Percentiles rank a stretch among this genome's conserved stretches.
These are phyloP conservation scores for Erodium maritimum DNA, from an alignment of 345 rosid genomes.

Conservation along the genomic window DNA sequence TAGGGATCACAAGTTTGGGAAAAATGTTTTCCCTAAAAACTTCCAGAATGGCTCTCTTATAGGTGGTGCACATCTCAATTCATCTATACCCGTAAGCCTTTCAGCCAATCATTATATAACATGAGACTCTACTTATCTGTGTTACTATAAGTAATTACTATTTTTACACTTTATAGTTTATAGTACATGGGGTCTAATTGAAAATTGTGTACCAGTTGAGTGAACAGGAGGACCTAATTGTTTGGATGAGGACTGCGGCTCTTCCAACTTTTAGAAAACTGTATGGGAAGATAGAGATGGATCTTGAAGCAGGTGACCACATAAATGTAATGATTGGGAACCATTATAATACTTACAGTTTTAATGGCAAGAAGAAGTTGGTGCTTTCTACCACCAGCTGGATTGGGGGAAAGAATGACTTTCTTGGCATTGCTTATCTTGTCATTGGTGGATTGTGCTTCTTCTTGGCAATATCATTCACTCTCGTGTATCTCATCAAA, in stretches of 20 bases:
- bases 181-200: too few species aligned
- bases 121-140: neutral
- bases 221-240: constrained; percentile 87
- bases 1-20: constrained; percentile 82
- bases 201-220: constrained; percentile 59
- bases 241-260: constrained; percentile 99
- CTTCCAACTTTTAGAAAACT: constrained; percentile 94
- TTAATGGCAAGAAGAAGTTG: constrained; percentile 85
- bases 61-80: constrained; percentile 45
- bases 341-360: constrained; percentile 87
- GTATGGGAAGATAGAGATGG: constrained; percentile 85
- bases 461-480: constrained; percentile 71
- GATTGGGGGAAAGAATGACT: constrained; percentile 97
- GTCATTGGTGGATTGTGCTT: constrained; percentile 85
- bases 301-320: constrained; percentile 43
- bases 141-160: too few species aligned
- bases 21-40: constrained; percentile 61
- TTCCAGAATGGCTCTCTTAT: constrained; percentile 56
- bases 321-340: constrained; percentile 46
- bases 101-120: neutral
- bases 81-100: constrained; percentile 50
- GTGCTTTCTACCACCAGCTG: constrained; percentile 95
- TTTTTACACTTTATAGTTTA: neutral
- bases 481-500: constrained; percentile 77
- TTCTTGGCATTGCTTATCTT: constrained; percentile 93